Evolutionary conservation across 352 stramenopile genomes (phyloP), one percentile per base, ranked within the genome.

Genomic region (Pythium sukuiense): DNA sequence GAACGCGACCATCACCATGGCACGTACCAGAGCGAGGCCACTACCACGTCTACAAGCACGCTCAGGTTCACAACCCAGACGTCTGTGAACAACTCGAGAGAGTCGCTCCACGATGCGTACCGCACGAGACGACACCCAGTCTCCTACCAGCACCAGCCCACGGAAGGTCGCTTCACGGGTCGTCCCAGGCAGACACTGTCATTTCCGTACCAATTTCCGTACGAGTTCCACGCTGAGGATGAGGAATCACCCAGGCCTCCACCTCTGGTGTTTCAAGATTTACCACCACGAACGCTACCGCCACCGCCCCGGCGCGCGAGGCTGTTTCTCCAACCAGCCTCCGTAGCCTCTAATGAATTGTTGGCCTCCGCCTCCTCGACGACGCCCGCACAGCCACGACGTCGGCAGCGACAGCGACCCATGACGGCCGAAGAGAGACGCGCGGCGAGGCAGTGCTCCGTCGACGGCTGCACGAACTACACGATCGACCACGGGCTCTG

Each of bases 401-500:
- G 18, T 5, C 55, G 56, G 37, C 45, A 32, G 18, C 56, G 16
- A 5, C 13, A n/a, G n/a, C n/a, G n/a, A n/a, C n/a, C 26, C 24
- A 46, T 41, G 56, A 53, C 55, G 3, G 63, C 69, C 27, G 72
- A 78, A 30, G 76, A 80, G 55, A 82, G 79, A 63, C 66, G 72
- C 24, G 64, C 67, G 13, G 69, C 59, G n/a, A 63, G 77, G 11
- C 70, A 63, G 24, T 85, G 77, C 61, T 74, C 67, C 14, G 54
- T 73, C 43, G 72, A 81, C 6, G 77, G 75, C 18, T 82, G 74
- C 67, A 61, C 27, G 55, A 81, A 81, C 59, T 85, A 85, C 65
- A 85, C 77, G 39, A 73, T 83, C 37, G 70, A 82, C 59, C 69
- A 71, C 30, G 74, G 76, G 2, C 72, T 80, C 3, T 85, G 77